These are phyloP conservation scores for Davidsoniella neocaledoniae DNA, from an alignment of 2,329 filamentous ascomycete species.

Conservation along the genomic window DNA sequence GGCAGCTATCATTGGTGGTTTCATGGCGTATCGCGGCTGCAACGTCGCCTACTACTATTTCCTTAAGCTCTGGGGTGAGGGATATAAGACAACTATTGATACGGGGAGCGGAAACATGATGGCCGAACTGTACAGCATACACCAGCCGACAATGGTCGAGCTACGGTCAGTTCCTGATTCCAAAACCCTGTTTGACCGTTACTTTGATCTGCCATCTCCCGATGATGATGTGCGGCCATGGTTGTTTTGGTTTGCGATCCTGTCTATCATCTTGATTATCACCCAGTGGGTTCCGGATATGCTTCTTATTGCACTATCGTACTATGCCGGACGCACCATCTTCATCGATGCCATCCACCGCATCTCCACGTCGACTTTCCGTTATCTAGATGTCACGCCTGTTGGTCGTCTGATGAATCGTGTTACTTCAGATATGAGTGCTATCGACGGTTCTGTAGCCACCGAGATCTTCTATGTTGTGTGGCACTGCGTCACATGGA, in stretches of 20 bases:
- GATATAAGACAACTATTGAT: conserved; percentile 28
- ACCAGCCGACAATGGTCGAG: neutral
- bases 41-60: conserved; percentile 61
- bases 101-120: neutral
- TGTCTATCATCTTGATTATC: conserved; percentile 45
- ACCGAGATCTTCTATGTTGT: conserved; percentile 54
- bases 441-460: conserved; percentile 74
- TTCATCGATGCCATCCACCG: conserved; percentile 56
- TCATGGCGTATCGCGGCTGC: conserved; percentile 45
- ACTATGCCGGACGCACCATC: conserved; percentile 57
- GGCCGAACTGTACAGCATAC: neutral
- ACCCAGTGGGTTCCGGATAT: conserved; percentile 45
- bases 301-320: conserved; percentile 60
- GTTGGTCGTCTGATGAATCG: conserved; percentile 85
- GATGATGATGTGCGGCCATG: conserved; percentile 52
- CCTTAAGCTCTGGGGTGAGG: conserved; percentile 74
- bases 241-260: conserved; percentile 51
- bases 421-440: conserved; percentile 77
- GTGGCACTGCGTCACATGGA: conserved; percentile 53
- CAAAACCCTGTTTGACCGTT: neutral
- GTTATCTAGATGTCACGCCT: conserved; percentile 82
- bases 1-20: conserved; percentile 44
- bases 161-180: neutral
- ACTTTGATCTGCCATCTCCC: conserved; percentile 24
- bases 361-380: conserved; percentile 67